Conservation (phyloP, 257 asterid genomes). For the Thymus quinquecostatus region DNA sequence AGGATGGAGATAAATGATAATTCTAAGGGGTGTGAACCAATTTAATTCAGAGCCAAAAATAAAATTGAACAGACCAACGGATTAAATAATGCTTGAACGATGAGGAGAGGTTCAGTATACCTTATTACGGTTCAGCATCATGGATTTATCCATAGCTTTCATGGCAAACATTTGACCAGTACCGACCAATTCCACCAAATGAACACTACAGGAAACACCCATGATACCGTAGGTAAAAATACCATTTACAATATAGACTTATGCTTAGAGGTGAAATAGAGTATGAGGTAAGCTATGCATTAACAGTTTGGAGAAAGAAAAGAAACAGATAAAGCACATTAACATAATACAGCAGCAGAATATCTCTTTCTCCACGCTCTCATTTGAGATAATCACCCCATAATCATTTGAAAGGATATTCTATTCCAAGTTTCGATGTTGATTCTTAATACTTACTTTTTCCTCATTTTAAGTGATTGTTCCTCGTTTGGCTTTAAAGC, state of each 20-base stretch:
- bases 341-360: too few relatives aligned
- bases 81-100: neutral
- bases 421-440: too few relatives aligned
- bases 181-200: slow-evolving; percentile 91
- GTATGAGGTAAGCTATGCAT: neutral
- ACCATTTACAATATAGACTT: slow-evolving; percentile 9
- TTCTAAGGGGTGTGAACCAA: neutral
- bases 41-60: too few relatives aligned
- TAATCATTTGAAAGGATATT: too few relatives aligned
- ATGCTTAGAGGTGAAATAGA: neutral
- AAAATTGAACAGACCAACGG: too few relatives aligned
- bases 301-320: neutral
- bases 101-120: slow-evolving; percentile 36
- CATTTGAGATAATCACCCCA: too few relatives aligned
- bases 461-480: too few relatives aligned
- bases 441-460: too few relatives aligned
- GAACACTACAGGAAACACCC: slow-evolving; percentile 69
- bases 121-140: slow-evolving; percentile 96
- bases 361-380: too few relatives aligned
- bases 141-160: slow-evolving; percentile 98
- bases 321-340: neutral
- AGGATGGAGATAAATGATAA: neutral
- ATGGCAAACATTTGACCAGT: slow-evolving; percentile 80
- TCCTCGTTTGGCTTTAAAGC: too few relatives aligned
- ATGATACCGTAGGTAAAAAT: slow-evolving; percentile 21